Evolutionary conservation across 2,329 filamentous ascomycete species (phyloP).

Genomic region (Botryotinia calthae): DNA sequence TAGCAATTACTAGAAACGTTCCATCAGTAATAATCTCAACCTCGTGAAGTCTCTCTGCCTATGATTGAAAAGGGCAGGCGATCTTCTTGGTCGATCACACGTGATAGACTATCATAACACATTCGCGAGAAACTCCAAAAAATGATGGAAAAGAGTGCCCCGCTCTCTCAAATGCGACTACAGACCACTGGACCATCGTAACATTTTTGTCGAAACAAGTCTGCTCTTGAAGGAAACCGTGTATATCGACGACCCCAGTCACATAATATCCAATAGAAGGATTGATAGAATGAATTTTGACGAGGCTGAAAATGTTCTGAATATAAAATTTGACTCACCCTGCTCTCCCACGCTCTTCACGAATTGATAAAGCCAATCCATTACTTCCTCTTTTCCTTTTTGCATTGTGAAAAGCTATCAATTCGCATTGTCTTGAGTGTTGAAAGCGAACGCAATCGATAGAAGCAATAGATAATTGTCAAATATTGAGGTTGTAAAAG

Average conservation of each 20-base stretch:
- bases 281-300: not conserved
- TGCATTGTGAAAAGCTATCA: conserved; percentile 10
- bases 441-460: not conserved
- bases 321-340: conserved; percentile 13
- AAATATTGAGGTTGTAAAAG: conserved; percentile 5
- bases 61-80: not conserved
- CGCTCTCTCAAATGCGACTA: not conserved
- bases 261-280: not conserved
- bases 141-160: not conserved
- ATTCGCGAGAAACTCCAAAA: not conserved
- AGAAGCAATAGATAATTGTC: not conserved
- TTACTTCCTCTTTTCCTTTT: conserved; percentile 19
- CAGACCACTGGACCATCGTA: conserved; percentile 11
- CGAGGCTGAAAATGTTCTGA: conserved; percentile 6
- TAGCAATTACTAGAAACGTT: conserved; percentile 20
- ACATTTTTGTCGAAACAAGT: conserved; percentile 10
- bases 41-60: not conserved
- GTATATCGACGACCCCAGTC: not conserved
- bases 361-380: conserved; percentile 16
- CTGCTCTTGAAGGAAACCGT: not conserved
- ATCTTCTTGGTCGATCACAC: conserved; percentile 15
- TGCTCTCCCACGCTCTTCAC: conserved; percentile 7
- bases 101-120: conserved; percentile 11
- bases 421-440: conserved; percentile 6
- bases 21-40: not conserved